Percentiles rank a stretch among this genome's conserved stretches.
Conservation (phyloP, 768 basidiomycete genomes). For the Neoboletus subvelutipes region DNA sequence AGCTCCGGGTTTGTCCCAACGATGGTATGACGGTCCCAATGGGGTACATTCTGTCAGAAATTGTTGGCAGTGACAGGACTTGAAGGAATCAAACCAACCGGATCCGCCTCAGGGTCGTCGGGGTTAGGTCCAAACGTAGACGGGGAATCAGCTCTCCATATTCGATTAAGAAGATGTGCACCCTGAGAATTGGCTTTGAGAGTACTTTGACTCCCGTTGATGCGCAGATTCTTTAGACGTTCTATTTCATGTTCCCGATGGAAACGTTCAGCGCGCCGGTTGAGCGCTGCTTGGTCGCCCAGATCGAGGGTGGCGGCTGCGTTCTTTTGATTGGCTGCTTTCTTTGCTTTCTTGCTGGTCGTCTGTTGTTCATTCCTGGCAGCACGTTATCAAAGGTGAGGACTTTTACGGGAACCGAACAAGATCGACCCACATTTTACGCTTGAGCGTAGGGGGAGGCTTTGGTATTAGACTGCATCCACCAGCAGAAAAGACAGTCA, state of each 20-base stretch:
- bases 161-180: constrained; percentile 53
- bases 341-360: constrained; percentile 65
- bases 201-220: constrained; percentile 31
- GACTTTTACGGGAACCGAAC: neutral
- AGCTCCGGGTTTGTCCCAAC: constrained; percentile 86
- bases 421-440: constrained; percentile 57
- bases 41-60: constrained; percentile 78
- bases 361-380: constrained; percentile 38
- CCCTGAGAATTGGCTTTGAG: constrained; percentile 49
- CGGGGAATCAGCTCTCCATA: constrained; percentile 43
- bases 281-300: constrained; percentile 67
- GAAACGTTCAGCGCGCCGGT: constrained; percentile 84
- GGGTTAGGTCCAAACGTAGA: constrained; percentile 46
- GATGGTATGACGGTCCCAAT: constrained; percentile 96
- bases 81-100: constrained; percentile 44
- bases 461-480: constrained; percentile 56
- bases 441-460: constrained; percentile 58
- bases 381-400: constrained; percentile 8
- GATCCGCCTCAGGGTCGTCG: constrained; percentile 73
- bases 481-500: constrained; percentile 15
- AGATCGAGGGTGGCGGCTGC: constrained; percentile 45
- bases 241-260: constrained; percentile 88
- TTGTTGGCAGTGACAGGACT: constrained; percentile 6
- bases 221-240: constrained; percentile 52
- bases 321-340: constrained; percentile 44